Base-by-base conservation (phyloP, 352 stramenopile species). In the Phytophthora quininea region DNA sequence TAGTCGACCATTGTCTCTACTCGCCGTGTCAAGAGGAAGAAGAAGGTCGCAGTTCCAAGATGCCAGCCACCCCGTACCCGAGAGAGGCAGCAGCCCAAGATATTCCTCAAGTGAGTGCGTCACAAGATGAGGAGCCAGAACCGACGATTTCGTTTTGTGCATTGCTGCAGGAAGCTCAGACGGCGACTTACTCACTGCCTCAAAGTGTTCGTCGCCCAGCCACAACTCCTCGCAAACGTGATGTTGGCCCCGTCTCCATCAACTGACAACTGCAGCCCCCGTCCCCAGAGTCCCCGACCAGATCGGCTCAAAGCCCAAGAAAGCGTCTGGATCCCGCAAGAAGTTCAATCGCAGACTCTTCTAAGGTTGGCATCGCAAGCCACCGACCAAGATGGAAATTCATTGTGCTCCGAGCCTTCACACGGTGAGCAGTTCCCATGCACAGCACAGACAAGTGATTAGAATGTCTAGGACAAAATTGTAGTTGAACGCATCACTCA, bases 291-390 rank as follows among this genome's bases (percentile, higher is more conserved):
- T 33, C 24, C 40, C 27, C 15, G 51, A 10, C 8, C 48, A 53
- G 12, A 51, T 29, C 31, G 45, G 24, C 19, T 37, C 42, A 15
- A 75, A 60, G 38, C 58, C 42, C 47, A 56, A n/a, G n/a, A 75
- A 55, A 40, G 57, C 54, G 14, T 73, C 56, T 10, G 62, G 31
- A 15, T 67, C 64, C 29, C 69, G 64, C 29, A 65, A 71, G 30
- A 60, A 69, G 19, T 47, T 74, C 60, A 77, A 70, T n/a, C 69
- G 69, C 14, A 64, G 69, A 15, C 69, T 77, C 35, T 77, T 77
- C 48, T 55, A 74, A 19, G 58, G 69, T 8, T 31, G 32, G 43
- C 30, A 35, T 15, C 37, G n/a, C 19, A 24, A 24, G 19, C 19
- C 19, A 24, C 19, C 19, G 19, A 24, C 19, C 19, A 24, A 24